Evolutionary conservation across 1,284 basidiomycete genomes (phyloP), one percentile per base, ranked within the genome.

Genomic region (Rhodotorula sp.): DNA sequence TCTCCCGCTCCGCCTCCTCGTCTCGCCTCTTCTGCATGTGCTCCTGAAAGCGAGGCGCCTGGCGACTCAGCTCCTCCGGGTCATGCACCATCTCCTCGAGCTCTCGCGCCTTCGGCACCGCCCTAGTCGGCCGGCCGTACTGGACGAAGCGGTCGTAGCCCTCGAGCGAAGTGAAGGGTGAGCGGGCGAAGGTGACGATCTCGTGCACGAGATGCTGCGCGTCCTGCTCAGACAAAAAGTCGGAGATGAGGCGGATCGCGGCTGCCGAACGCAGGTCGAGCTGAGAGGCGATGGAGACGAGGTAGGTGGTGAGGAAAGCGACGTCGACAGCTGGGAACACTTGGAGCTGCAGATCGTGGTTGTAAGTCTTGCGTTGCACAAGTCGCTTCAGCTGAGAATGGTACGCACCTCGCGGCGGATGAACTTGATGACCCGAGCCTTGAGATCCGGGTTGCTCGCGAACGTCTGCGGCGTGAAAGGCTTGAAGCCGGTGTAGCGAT

Each of bases 161-260:
- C 18, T 71, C 62, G 44, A 78, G 57, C 7, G 64, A 58, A 10
- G 26, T 34, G 57, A 74, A 77, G 0, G 76, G 74, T 20, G 73
- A 75, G 0, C 77, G 57, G 8, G 77, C 66, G 20, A 70, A 78
- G n/a, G 68, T 74, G n/a, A 63, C 67, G 28, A 78, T 64, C 58
- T 78, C 77, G 55, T 78, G 77, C 20, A 67, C 57, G 48, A 80
- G 70, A 62, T 80, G 79, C 31, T 75, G 74, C 0, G 77, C 78
- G 24, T 69, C 62, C 22, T 62, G 37, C 9, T 67, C 67, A 0
- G 76, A 74, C 11, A 80, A 46, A 56, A 80, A 78, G 61, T 80
- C 79, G 1, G 73, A 72, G 10, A 80, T 63, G 37, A 79, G 65
- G 1, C 73, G 63, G 13, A 79, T 76, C 34, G 75, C 74, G 37